phyloP scores from a whole-genome alignment of 169 alveolate species.

The Babesia gibsoni region DNA sequence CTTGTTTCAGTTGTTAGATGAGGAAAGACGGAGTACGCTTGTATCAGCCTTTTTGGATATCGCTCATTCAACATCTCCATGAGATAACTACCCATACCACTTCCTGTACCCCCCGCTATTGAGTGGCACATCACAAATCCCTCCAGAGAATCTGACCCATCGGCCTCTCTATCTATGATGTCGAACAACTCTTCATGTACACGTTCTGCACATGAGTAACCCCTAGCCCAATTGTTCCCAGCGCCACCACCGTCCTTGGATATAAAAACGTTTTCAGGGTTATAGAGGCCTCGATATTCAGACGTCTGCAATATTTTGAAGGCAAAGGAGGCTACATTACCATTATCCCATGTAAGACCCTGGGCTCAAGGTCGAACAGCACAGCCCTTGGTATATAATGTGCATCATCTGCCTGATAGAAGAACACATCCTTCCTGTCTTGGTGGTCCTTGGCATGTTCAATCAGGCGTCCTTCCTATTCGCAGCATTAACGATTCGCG shows the following conservation, averaged over 20 bases:
- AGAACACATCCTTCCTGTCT: slow-evolving; percentile 97
- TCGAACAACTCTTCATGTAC: slow-evolving; percentile 95
- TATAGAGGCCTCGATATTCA: slow-evolving; percentile 89
- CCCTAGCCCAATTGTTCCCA: slow-evolving; percentile 99
- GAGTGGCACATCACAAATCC: slow-evolving; percentile 98
- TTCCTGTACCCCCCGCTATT: slow-evolving; percentile 99
- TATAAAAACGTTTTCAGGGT: slow-evolving; percentile 96
- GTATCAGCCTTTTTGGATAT: slow-evolving; percentile 88
- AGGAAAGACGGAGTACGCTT: slow-evolving; percentile 91
- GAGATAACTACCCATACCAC: slow-evolving; percentile 98
- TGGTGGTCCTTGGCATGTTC: slow-evolving; percentile 79
- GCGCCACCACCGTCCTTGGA: slow-evolving; percentile 99
- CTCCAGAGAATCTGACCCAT: slow-evolving; percentile 96
- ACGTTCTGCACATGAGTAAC: slow-evolving; percentile 91
- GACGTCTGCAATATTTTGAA: slow-evolving; percentile 61
- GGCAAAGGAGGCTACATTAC: not conserved
- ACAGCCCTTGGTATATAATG: slow-evolving; percentile 92
- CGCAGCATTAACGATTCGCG: not conserved
- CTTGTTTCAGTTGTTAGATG: slow-evolving; percentile 87
- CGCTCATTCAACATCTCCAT: slow-evolving; percentile 94
- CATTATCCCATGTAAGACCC: slow-evolving; percentile 86
- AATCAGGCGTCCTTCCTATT: slow-evolving; percentile 68
- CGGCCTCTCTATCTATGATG: slow-evolving; percentile 99
- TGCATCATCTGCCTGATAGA: slow-evolving; percentile 93
- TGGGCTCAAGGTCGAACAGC: slow-evolving; percentile 97